Evolutionary conservation across 2,329 filamentous ascomycete genomes (phyloP).

Genomic region (Fusarium nodosum): DNA sequence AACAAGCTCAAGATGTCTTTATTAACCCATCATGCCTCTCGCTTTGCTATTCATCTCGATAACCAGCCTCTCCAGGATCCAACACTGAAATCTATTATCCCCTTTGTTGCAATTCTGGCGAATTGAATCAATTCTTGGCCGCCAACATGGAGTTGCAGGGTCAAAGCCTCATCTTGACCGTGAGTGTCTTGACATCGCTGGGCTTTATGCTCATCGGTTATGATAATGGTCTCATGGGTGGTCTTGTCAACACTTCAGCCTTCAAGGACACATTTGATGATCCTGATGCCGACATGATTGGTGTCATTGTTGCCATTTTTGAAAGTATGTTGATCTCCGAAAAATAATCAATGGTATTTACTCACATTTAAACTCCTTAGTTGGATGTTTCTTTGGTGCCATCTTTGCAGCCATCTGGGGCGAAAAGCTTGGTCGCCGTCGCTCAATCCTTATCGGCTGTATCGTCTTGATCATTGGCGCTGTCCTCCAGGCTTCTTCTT

Average conservation of each 20-base stretch:
- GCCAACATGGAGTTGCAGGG: constrained; percentile 47
- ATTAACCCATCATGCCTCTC: constrained; percentile 21
- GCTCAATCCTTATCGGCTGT: constrained; percentile 59
- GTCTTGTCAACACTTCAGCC: constrained; percentile 56
- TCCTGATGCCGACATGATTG: constrained; percentile 58
- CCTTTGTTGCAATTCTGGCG: neutral
- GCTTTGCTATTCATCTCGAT: neutral
- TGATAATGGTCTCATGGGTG: constrained; percentile 62
- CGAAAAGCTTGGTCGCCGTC: constrained; percentile 60
- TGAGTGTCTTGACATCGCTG: constrained; percentile 60
- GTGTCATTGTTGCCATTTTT: constrained; percentile 63
- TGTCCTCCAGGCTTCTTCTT: constrained; percentile 60
- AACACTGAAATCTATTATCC: neutral
- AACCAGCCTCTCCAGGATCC: neutral
- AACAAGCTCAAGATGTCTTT: constrained; percentile 19
- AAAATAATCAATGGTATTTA: no score
- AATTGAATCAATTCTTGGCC: neutral
- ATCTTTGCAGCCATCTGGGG: constrained; percentile 56
- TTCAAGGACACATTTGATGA: constrained; percentile 59
- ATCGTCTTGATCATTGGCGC: constrained; percentile 62
- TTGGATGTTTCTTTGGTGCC: constrained; percentile 51
- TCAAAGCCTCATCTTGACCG: constrained; percentile 57
- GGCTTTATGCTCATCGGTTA: constrained; percentile 64
- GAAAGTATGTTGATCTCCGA: constrained; percentile 47
- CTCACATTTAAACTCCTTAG: constrained; percentile 23